These are phyloP conservation scores for Aquilaria agallochum DNA, from an alignment of 441 rosid genomes.

Conservation along the genomic window DNA sequence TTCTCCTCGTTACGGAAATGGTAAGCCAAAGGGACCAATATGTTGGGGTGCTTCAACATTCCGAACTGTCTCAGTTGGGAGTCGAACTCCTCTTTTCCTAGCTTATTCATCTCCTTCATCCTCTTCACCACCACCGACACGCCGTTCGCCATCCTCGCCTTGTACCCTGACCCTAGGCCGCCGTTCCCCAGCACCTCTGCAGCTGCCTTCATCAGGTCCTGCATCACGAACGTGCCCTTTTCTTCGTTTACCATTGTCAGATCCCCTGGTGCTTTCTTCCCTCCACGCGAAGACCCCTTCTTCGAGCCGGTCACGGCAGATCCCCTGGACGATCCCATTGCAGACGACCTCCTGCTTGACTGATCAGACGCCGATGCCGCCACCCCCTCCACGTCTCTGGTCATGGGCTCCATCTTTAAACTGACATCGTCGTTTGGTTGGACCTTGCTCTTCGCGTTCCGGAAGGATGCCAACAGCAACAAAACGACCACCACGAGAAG, in stretches of 20 bases:
- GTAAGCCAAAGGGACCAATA: slow-evolving; percentile 75
- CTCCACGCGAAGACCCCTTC: slow-evolving; percentile 21
- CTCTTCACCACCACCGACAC: slow-evolving; percentile 83
- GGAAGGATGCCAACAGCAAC: too few relatives aligned
- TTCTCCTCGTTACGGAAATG: slow-evolving; percentile 83
- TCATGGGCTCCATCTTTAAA: too few relatives aligned
- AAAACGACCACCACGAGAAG: too few relatives aligned
- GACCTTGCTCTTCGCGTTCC: too few relatives aligned
- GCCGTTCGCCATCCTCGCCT: slow-evolving; percentile 68
- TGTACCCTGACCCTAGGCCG: slow-evolving; percentile 82
- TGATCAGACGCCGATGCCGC: too few relatives aligned
- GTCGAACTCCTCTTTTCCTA: slow-evolving; percentile 58
- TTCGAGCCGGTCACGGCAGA: neutral
- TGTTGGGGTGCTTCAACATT: slow-evolving; percentile 46
- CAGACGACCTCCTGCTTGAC: too few relatives aligned
- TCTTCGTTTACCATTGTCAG: slow-evolving; percentile 64
- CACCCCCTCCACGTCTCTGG: too few relatives aligned
- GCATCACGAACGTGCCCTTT: slow-evolving; percentile 67
- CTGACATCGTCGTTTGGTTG: too few relatives aligned
- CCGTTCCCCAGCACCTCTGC: slow-evolving; percentile 92
- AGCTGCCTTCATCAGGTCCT: slow-evolving; percentile 90
- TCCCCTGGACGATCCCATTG: too few relatives aligned
- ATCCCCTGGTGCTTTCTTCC: slow-evolving; percentile 42
- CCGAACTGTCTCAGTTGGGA: slow-evolving; percentile 64
- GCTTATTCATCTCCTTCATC: slow-evolving; percentile 66